These are phyloP conservation scores for Aspergillus viridinutans DNA, from an alignment of 2,329 filamentous ascomycete species.

Conservation along the genomic window DNA sequence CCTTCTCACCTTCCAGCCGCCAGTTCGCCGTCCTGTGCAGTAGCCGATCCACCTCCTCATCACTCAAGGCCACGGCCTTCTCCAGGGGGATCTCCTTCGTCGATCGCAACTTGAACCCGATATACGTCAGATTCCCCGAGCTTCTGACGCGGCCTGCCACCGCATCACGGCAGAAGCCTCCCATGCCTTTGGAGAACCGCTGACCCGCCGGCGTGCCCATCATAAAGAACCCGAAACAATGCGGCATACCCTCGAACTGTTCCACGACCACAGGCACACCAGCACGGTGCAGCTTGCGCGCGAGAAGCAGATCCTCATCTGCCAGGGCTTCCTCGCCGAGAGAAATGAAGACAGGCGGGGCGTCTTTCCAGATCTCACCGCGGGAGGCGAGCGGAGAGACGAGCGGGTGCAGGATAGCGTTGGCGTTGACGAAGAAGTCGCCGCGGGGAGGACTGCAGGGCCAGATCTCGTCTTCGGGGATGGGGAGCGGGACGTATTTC, in stretches of 20 bases:
- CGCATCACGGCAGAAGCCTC: slow-evolving; percentile 47
- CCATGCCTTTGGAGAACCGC: slow-evolving; percentile 55
- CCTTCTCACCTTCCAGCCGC: slow-evolving; percentile 33
- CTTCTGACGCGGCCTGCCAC: slow-evolving; percentile 23
- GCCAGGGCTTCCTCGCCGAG: slow-evolving; percentile 40
- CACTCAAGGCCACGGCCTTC: slow-evolving; percentile 27
- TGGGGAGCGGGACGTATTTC: slow-evolving; percentile 21
- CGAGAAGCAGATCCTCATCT: slow-evolving; percentile 39
- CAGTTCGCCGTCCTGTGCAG: slow-evolving; percentile 27
- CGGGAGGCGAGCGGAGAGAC: slow-evolving; percentile 36
- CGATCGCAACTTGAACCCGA: slow-evolving; percentile 26
- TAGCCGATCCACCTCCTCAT: slow-evolving; percentile 32
- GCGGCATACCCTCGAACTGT: slow-evolving; percentile 45
- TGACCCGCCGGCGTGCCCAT: slow-evolving; percentile 42
- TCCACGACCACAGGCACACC: slow-evolving; percentile 37
- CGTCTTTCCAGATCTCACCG: slow-evolving; percentile 36
- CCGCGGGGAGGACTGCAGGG: slow-evolving; percentile 40
- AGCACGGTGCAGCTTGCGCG: slow-evolving; percentile 36
- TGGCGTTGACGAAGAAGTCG: slow-evolving; percentile 40
- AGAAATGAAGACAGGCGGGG: slow-evolving; percentile 40
- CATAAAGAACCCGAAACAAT: slow-evolving; percentile 56
- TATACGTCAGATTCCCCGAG: slow-evolving; percentile 28
- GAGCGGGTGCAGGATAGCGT: slow-evolving; percentile 37
- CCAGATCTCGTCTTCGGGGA: slow-evolving; percentile 38
- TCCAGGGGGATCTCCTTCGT: slow-evolving; percentile 31